Evolutionary conservation across 1,139 yeast species (phyloP).

Genomic region (Oligophagozyma castellii): DNA sequence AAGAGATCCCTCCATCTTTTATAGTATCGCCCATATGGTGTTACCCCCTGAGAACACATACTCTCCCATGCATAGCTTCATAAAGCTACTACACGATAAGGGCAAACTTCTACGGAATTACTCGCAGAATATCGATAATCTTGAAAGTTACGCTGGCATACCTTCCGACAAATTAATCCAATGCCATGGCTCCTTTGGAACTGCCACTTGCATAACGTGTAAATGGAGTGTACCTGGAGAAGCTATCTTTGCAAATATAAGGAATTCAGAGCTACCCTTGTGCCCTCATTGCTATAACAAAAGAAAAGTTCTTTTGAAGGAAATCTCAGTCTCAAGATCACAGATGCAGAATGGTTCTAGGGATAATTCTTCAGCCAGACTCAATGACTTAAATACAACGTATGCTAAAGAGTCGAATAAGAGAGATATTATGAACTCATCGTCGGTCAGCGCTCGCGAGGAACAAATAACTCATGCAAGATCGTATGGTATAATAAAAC

Average conservation of each 20-base stretch:
- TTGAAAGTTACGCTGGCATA: constrained; percentile 77
- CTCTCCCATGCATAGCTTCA: constrained; percentile 80
- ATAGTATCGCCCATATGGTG: constrained; percentile 76
- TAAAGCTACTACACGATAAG: constrained; percentile 57
- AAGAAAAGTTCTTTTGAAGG: constrained; percentile 25
- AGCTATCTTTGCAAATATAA: constrained; percentile 45
- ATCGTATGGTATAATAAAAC: constrained; percentile 82
- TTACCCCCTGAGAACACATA: constrained; percentile 60
- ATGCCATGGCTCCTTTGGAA: constrained; percentile 93
- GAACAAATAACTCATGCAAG: constrained; percentile 14
- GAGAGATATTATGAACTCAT: not conserved
- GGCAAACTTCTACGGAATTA: constrained; percentile 75
- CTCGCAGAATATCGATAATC: constrained; percentile 88
- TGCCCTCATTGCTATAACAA: constrained; percentile 55
- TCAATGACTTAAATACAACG: no score
- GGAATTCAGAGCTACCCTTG: constrained; percentile 48
- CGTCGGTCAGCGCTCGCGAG: no score
- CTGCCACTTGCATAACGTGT: constrained; percentile 80
- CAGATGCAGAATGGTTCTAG: not conserved
- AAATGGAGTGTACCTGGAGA: constrained; percentile 54
- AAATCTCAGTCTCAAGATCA: no score
- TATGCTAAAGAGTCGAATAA: constrained; percentile 1
- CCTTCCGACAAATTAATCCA: constrained; percentile 58
- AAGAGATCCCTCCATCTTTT: constrained; percentile 70
- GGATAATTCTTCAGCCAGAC: not conserved